Evolutionary conservation across 768 basidiomycete species (phyloP).

Genomic region (Mycena indigotica): DNA sequence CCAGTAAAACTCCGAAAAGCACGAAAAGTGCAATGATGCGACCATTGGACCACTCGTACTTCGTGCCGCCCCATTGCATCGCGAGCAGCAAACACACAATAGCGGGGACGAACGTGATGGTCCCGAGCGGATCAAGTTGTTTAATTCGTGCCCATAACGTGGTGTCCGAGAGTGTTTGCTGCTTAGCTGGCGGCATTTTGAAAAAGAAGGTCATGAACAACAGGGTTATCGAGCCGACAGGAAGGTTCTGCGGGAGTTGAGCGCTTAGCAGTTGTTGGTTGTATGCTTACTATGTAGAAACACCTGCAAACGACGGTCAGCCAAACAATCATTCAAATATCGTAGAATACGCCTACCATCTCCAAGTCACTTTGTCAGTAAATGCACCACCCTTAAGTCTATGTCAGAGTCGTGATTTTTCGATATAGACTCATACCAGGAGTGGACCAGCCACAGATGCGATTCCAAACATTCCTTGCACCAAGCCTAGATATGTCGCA

Average conservation of each 20-base stretch:
- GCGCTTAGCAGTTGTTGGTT: neutral
- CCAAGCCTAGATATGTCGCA: constrained; percentile 35
- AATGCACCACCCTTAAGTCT: constrained; percentile 34
- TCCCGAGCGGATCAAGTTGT: constrained; percentile 17
- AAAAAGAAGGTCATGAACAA: constrained; percentile 17
- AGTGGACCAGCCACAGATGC: neutral
- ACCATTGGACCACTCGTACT: constrained; percentile 39
- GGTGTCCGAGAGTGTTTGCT: neutral
- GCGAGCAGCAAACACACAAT: constrained; percentile 30
- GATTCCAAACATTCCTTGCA: constrained; percentile 12
- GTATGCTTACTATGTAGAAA: constrained; percentile 27
- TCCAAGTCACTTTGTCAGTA: constrained; percentile 33
- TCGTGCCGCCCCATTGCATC: constrained; percentile 47
- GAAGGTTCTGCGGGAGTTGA: constrained; percentile 21
- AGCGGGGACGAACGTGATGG: constrained; percentile 8
- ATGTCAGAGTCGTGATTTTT: constrained; percentile 13
- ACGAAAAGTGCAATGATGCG: constrained; percentile 4
- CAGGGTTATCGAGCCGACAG: constrained; percentile 6
- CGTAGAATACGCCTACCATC: constrained; percentile 32
- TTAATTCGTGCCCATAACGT: constrained; percentile 3
- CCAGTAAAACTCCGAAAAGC: constrained; percentile 11
- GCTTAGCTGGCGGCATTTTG: constrained; percentile 11
- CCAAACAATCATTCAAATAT: neutral
- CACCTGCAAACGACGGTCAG: constrained; percentile 7
- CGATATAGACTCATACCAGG: neutral